Evolutionary conservation across 2,329 filamentous ascomycete species (phyloP).

Genomic region (Periconia digitata): DNA sequence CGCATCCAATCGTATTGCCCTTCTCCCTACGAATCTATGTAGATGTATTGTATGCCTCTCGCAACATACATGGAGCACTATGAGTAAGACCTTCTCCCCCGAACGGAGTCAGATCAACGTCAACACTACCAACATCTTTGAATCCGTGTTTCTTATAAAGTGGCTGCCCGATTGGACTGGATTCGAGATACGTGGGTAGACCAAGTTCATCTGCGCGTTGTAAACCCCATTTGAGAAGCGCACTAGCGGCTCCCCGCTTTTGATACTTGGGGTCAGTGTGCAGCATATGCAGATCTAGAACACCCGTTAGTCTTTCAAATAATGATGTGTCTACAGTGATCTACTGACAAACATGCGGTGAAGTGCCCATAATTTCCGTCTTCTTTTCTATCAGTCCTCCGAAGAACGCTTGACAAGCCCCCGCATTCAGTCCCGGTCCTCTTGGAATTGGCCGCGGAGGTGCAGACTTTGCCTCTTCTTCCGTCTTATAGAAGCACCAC

Average conservation of each 20-base stretch:
- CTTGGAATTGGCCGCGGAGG: conserved; percentile 12
- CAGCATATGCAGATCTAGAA: conserved; percentile 29
- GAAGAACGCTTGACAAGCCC: conserved; percentile 28
- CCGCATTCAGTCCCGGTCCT: conserved; percentile 20
- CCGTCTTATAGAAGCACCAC: conserved; percentile 30
- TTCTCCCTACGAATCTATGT: no score
- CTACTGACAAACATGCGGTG: conserved; percentile 28
- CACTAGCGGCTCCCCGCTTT: conserved; percentile 24
- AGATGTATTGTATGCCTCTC: no score
- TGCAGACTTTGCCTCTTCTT: conserved; percentile 13
- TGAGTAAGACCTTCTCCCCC: conserved; percentile 15
- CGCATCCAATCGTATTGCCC: no score
- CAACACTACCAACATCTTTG: conserved; percentile 19
- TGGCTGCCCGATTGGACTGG: conserved; percentile 16
- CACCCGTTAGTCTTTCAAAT: background rate
- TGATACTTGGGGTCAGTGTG: conserved; percentile 29
- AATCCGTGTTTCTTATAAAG: conserved; percentile 32
- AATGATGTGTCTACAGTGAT: background rate
- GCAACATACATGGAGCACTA: conserved; percentile 23
- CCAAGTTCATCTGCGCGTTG: conserved; percentile 25
- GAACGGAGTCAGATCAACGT: conserved; percentile 18
- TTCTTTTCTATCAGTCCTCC: conserved; percentile 19
- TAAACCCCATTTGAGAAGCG: conserved; percentile 24
- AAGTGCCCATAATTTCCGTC: conserved; percentile 20
- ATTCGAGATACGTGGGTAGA: conserved; percentile 29